These are phyloP conservation scores for Nemania serpens DNA, from an alignment of 2,329 filamentous ascomycete genomes.

Conservation along the genomic window DNA sequence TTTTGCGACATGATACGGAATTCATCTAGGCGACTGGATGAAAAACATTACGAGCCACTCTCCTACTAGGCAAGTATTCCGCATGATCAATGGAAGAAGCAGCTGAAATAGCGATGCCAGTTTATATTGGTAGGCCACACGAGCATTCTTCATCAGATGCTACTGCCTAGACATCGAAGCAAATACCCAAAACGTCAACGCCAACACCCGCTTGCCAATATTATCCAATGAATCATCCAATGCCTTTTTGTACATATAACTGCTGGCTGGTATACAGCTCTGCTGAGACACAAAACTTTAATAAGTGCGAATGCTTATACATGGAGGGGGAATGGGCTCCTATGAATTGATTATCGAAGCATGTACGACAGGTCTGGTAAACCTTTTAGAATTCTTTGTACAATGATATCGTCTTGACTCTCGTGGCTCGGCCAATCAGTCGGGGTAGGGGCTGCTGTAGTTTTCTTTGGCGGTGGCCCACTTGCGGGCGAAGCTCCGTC, in stretches of 20 bases:
- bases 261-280: not conserved
- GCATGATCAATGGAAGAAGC: too few relatives aligned
- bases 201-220: slow-evolving; percentile 28
- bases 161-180: not conserved
- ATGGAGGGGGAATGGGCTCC: not conserved
- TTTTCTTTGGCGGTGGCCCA: not conserved
- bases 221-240: slow-evolving; percentile 28
- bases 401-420: slow-evolving; percentile 40
- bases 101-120: too few relatives aligned
- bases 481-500: not conserved
- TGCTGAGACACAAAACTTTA: not conserved
- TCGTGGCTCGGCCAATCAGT: slow-evolving; percentile 18
- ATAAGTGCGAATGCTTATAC: slow-evolving; percentile 9
- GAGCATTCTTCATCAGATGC: not conserved
- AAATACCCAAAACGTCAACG: slow-evolving; percentile 25
- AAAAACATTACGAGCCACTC: too few relatives aligned
- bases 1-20: too few relatives aligned
- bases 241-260: slow-evolving; percentile 6
- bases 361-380: slow-evolving; percentile 54
- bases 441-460: slow-evolving; percentile 25
- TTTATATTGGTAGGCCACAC: not conserved
- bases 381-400: slow-evolving; percentile 44
- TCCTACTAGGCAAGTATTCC: too few relatives aligned
- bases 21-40: too few relatives aligned
- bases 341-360: slow-evolving; percentile 42